phyloP scores from a whole-genome alignment of 345 rosid genomes.

The Rhizophora mangle region DNA sequence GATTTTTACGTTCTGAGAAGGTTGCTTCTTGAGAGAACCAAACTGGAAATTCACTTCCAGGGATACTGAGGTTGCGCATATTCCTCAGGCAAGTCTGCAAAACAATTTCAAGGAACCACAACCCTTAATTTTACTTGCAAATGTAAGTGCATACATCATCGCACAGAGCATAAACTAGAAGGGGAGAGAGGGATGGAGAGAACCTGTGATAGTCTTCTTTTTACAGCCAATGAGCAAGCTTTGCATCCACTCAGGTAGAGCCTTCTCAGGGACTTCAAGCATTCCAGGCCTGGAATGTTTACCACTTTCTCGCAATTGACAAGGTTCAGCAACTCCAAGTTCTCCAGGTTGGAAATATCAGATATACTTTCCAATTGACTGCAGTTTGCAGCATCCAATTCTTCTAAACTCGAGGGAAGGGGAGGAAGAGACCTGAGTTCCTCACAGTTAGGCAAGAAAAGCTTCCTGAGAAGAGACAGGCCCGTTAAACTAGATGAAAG shows the following conservation, averaged over 20 bases:
- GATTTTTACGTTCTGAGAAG: slow-evolving; percentile 37
- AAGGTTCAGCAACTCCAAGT: slow-evolving; percentile 28
- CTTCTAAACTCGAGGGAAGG: slow-evolving; percentile 43
- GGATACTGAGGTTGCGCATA: slow-evolving; percentile 44
- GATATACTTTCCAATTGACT: slow-evolving; percentile 26
- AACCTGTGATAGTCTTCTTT: slow-evolving; percentile 47
- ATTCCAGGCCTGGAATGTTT: slow-evolving; percentile 48
- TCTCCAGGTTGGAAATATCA: slow-evolving; percentile 35
- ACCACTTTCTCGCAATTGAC: slow-evolving; percentile 41
- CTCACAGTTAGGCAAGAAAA: slow-evolving; percentile 31
- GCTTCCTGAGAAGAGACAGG: slow-evolving; percentile 36
- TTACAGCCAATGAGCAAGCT: slow-evolving; percentile 30
- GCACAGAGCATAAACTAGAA: neutral
- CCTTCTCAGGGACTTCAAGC: slow-evolving; percentile 31
- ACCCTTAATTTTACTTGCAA: neutral
- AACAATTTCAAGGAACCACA: neutral
- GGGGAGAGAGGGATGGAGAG: neutral
- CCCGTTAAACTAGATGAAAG: slow-evolving; percentile 50
- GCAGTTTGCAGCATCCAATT: slow-evolving; percentile 39
- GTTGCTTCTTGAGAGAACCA: slow-evolving; percentile 46
- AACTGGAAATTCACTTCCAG: slow-evolving; percentile 52
- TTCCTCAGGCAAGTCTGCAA: slow-evolving; percentile 45
- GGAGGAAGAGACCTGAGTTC: slow-evolving; percentile 44
- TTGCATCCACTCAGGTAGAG: slow-evolving; percentile 42
- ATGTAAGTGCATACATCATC: neutral